phyloP scores from a whole-genome alignment of 306 rosid species.

The Quillaja saponaria region DNA sequence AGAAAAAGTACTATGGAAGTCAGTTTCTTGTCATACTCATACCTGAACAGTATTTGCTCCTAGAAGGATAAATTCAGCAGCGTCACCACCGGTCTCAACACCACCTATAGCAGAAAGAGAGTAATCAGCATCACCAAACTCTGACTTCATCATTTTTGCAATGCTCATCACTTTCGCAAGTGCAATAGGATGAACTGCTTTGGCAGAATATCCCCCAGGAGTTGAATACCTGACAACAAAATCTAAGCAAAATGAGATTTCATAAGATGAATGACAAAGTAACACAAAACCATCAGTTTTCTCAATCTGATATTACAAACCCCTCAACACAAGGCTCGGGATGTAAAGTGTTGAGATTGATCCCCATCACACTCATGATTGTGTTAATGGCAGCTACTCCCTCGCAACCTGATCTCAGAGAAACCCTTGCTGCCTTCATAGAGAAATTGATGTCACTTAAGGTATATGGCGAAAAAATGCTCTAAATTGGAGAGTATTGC shows the following conservation, averaged over 20 bases:
- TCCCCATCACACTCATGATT: conserved; percentile 99
- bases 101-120: conserved; percentile 95
- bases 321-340: conserved; percentile 99
- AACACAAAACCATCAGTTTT: conserved; percentile 27
- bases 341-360: conserved; percentile 76
- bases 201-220: conserved; percentile 97
- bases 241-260: conserved; percentile 28
- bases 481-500: too few relatives aligned
- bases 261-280: conserved; percentile 13
- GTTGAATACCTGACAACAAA: conserved; percentile 80
- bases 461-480: background rate
- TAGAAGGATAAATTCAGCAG: conserved; percentile 92
- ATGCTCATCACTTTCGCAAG: conserved; percentile 94
- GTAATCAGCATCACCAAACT: conserved; percentile 58
- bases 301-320: conserved; percentile 45
- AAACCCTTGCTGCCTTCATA: conserved; percentile 82
- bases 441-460: conserved; percentile 22
- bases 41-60: conserved; percentile 98
- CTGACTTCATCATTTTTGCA: conserved; percentile 81
- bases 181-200: conserved; percentile 97
- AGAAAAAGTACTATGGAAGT: conserved; percentile 9
- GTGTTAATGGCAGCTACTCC: conserved; percentile 93
- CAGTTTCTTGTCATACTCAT: conserved; percentile 37
- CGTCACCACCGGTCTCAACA: conserved; percentile 90
- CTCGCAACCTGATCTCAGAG: conserved; percentile 80